Conservation (phyloP, 352 stramenopile species). For the Hyphochytrium catenoides region DNA sequence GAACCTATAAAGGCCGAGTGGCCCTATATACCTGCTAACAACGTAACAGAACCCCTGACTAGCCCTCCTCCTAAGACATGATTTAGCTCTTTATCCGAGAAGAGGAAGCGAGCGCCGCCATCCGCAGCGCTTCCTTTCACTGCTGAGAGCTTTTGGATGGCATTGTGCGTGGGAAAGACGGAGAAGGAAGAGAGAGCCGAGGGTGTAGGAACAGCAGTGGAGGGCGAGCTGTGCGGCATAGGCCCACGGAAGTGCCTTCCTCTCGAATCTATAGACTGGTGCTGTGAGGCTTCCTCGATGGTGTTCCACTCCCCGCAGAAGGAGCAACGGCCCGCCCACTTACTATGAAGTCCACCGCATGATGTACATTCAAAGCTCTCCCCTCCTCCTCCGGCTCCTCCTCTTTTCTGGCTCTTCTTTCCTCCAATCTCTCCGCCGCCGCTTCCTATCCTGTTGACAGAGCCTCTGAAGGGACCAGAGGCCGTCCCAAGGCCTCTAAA, state of each 20-base stretch:
- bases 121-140: neutral
- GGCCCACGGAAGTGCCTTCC: slow-evolving; percentile 18
- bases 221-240: slow-evolving; percentile 5
- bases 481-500: too few relatives aligned
- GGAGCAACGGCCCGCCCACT: slow-evolving; percentile 59
- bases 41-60: too few relatives aligned
- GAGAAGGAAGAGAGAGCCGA: slow-evolving; percentile 11
- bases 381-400: too few relatives aligned
- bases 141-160: slow-evolving; percentile 13
- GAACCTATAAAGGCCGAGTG: too few relatives aligned
- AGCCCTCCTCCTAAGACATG: too few relatives aligned
- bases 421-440: too few relatives aligned
- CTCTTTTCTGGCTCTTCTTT: too few relatives aligned
- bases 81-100: too few relatives aligned
- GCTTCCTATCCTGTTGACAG: too few relatives aligned
- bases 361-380: slow-evolving; percentile 18
- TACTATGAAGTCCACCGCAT: slow-evolving; percentile 36
- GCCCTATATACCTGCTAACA: too few relatives aligned
- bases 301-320: slow-evolving; percentile 71
- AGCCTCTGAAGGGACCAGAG: too few relatives aligned
- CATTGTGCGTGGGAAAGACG: slow-evolving; percentile 28
- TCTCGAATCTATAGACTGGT: slow-evolving; percentile 23
- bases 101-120: too few relatives aligned
- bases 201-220: slow-evolving; percentile 14
- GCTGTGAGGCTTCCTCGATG: slow-evolving; percentile 26